A percentile compares a stretch with the other conserved stretches of the same genome.
Conservation (phyloP, 2,329 filamentous ascomycete genomes). For the Colletotrichum endophyticum region DNA sequence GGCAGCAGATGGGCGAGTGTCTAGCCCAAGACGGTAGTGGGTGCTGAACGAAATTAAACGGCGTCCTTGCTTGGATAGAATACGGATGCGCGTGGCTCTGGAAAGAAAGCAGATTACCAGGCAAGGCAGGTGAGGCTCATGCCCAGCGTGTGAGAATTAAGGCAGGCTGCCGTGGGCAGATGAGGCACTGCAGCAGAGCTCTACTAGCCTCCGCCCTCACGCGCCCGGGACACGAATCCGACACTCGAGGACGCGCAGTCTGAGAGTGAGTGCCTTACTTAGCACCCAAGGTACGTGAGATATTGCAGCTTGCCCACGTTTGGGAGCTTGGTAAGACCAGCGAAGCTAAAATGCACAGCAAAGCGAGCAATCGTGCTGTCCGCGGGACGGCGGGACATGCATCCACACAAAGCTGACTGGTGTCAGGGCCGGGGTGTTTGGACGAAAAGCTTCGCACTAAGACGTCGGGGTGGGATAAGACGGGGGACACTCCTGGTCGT, state of each 20-base stretch:
- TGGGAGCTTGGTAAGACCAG: background rate
- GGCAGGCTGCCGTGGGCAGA: background rate
- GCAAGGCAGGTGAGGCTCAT: background rate
- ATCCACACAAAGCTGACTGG: background rate
- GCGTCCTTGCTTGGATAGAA: background rate
- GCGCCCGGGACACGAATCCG: background rate
- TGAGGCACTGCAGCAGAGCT: background rate
- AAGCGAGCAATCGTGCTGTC: background rate
- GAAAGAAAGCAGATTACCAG: background rate
- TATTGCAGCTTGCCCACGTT: background rate
- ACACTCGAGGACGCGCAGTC: background rate
- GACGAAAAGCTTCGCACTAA: constrained; percentile 5
- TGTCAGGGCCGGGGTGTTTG: background rate
- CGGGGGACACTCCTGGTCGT: constrained; percentile 7
- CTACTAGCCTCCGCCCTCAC: background rate
- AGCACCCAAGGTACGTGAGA: background rate
- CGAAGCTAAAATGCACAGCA: background rate
- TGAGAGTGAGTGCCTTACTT: background rate
- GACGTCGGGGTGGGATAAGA: background rate
- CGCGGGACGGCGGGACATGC: background rate
- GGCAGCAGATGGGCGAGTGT: background rate
- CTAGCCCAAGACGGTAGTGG: background rate
- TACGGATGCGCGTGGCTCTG: background rate
- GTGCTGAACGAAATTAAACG: background rate
- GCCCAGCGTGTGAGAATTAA: background rate